A percentile compares a stretch with the other conserved stretches of the same genome.
phyloP scores from a whole-genome alignment of 129 eudicot genomes.

The Pulicaria dysenterica region DNA sequence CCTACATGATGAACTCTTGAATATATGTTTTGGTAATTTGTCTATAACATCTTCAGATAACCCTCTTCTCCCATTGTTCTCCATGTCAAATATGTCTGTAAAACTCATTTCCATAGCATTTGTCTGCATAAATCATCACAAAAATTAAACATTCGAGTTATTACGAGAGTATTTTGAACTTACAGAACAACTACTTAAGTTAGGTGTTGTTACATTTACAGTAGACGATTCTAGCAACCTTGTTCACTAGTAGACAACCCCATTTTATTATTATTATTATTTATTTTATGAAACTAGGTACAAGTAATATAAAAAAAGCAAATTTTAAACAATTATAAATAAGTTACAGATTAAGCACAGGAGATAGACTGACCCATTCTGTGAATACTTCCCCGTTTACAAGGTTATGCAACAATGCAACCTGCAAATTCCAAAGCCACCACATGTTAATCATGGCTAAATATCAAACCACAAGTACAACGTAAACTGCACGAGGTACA shows the following conservation, averaged over 20 bases:
- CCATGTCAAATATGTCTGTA: conserved; percentile 56
- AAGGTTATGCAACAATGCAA: conserved; percentile 68
- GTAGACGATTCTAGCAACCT: too few species aligned
- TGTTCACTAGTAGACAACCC: too few species aligned
- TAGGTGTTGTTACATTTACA: conserved; percentile 57
- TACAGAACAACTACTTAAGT: background rate
- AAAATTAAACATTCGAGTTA: background rate
- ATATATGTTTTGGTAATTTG: conserved; percentile 42
- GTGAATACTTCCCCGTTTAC: conserved; percentile 73
- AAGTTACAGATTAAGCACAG: conserved; percentile 69
- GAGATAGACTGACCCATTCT: conserved; percentile 86
- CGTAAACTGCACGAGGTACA: background rate
- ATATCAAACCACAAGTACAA: background rate
- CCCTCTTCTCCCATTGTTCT: conserved; percentile 44
- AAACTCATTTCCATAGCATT: conserved; percentile 53
- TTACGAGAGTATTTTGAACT: background rate
- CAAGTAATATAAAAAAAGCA: too few species aligned
- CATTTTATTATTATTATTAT: too few species aligned
- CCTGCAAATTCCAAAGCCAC: conserved; percentile 43
- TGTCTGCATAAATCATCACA: conserved; percentile 31
- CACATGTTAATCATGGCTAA: background rate
- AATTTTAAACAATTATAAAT: too few species aligned
- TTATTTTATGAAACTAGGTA: too few species aligned
- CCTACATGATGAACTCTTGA: background rate
- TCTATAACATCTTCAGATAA: conserved; percentile 48